Evolutionary conservation across 2,329 filamentous ascomycete species (phyloP).

Genomic region (Esteya vermicola): DNA sequence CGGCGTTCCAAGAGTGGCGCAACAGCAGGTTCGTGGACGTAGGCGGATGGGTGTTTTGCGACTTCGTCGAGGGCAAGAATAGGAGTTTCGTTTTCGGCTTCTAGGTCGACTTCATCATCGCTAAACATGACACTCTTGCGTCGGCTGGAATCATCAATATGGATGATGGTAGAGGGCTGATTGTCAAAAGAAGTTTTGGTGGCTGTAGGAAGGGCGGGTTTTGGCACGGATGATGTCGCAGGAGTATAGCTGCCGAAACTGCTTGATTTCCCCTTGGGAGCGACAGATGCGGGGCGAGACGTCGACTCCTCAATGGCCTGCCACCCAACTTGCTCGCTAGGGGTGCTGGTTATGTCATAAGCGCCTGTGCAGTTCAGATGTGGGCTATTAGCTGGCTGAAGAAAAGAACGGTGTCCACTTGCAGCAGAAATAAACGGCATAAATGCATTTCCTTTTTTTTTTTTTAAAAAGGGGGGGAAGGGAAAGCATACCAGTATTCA

Average conservation of each 20-base stretch:
- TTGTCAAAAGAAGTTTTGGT: constrained; percentile 16
- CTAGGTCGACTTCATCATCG: constrained; percentile 25
- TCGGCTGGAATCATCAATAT: constrained; percentile 55
- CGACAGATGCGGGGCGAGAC: constrained; percentile 32
- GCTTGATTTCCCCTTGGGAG: constrained; percentile 5
- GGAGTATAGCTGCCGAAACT: constrained; percentile 10
- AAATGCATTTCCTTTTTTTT: too few relatives aligned
- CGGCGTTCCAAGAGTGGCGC: constrained; percentile 54
- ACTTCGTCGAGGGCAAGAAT: constrained; percentile 86
- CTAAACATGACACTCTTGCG: constrained; percentile 28
- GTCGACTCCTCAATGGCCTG: constrained; percentile 74
- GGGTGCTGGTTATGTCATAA: constrained; percentile 53
- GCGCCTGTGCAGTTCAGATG: constrained; percentile 44
- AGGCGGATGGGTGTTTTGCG: constrained; percentile 53
- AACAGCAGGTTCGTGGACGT: constrained; percentile 65
- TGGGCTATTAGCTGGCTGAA: too few relatives aligned
- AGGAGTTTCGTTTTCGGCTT: constrained; percentile 51
- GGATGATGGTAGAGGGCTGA: constrained; percentile 53
- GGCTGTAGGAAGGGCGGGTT: constrained; percentile 10
- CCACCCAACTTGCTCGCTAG: constrained; percentile 83
- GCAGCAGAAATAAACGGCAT: not conserved
- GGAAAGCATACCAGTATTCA: constrained; percentile 38
- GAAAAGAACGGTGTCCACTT: too few relatives aligned
- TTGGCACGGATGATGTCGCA: constrained; percentile 16
- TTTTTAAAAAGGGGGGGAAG: too few relatives aligned